Evolutionary conservation across 2,329 filamentous ascomycete genomes (phyloP).

Genomic region (Claviceps purpurea): DNA sequence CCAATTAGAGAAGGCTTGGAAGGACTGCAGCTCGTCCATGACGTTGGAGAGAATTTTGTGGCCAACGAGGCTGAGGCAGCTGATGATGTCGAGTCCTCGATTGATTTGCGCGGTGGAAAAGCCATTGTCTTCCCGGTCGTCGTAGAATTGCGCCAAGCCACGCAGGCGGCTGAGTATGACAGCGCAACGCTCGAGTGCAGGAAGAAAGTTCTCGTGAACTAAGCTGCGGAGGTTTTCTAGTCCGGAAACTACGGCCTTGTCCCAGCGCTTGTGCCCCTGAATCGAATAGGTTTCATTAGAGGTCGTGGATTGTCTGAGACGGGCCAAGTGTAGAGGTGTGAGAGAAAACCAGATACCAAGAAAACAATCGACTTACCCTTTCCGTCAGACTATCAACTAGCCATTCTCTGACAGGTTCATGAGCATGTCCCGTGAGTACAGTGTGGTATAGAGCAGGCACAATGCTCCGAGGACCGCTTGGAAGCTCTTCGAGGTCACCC

Average conservation of each 20-base stretch:
- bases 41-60: conserved; percentile 59
- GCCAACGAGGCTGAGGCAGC: conserved; percentile 60
- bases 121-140: conserved; percentile 50
- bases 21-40: conserved; percentile 67
- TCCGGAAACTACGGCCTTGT: conserved; percentile 68
- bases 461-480: conserved; percentile 46
- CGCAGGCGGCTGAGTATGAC: conserved; percentile 72
- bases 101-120: conserved; percentile 51
- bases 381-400: conserved; percentile 72
- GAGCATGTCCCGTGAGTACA: conserved; percentile 70
- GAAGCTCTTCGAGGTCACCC: conserved; percentile 52
- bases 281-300: background rate
- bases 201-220: conserved; percentile 77
- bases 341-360: background rate
- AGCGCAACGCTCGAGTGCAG: conserved; percentile 69
- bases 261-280: conserved; percentile 88
- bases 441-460: conserved; percentile 72
- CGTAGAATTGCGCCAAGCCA: conserved; percentile 71
- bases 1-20: conserved; percentile 70
- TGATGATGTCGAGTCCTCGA: conserved; percentile 54
- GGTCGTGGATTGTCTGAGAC: background rate
- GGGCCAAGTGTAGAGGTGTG: background rate
- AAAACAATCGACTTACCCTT: conserved; percentile 39
- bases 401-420: conserved; percentile 69
- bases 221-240: conserved; percentile 66